phyloP scores from a whole-genome alignment of 2,329 filamentous ascomycete species.

The Taxawa tesnikishii region DNA sequence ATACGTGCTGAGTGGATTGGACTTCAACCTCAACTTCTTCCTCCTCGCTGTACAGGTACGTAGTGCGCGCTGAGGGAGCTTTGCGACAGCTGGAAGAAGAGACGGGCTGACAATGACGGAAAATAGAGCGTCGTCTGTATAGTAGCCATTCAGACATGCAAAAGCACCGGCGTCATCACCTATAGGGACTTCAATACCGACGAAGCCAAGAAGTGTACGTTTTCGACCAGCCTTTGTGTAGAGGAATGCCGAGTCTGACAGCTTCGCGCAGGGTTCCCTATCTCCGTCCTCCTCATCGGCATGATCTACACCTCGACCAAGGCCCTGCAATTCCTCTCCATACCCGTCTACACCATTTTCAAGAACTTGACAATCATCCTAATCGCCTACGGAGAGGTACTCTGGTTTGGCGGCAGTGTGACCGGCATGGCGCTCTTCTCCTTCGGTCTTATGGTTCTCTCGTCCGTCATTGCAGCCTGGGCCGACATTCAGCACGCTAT shows the following conservation, averaged over 20 bases:
- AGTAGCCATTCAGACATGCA: constrained; percentile 68
- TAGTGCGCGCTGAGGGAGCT: no score
- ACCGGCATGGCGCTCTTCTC: constrained; percentile 79
- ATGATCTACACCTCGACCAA: constrained; percentile 99
- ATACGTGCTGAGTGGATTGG: constrained; percentile 81
- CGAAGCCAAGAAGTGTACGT: constrained; percentile 84
- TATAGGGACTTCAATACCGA: constrained; percentile 75
- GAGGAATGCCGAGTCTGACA: constrained; percentile 4
- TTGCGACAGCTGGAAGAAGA: not conserved
- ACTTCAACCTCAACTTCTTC: constrained; percentile 96
- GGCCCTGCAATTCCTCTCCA: constrained; percentile 89
- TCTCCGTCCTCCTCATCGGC: constrained; percentile 87
- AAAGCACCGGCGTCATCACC: constrained; percentile 68
- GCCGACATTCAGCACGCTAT: constrained; percentile 86
- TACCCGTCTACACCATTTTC: constrained; percentile 98
- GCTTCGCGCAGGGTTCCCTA: constrained; percentile 65
- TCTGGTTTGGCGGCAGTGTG: constrained; percentile 94
- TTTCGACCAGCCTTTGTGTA: not conserved
- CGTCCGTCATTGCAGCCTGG: constrained; percentile 91
- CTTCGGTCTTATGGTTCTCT: constrained; percentile 93
- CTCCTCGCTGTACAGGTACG: constrained; percentile 83
- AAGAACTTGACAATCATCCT: constrained; percentile 99
- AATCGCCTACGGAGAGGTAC: constrained; percentile 94
- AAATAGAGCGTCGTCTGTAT: constrained; percentile 78
- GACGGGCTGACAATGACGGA: not conserved